Evolutionary conservation across 176 grass and related monocot genomes (phyloP).

Genomic region (Ampelocalamus luodianensis): DNA sequence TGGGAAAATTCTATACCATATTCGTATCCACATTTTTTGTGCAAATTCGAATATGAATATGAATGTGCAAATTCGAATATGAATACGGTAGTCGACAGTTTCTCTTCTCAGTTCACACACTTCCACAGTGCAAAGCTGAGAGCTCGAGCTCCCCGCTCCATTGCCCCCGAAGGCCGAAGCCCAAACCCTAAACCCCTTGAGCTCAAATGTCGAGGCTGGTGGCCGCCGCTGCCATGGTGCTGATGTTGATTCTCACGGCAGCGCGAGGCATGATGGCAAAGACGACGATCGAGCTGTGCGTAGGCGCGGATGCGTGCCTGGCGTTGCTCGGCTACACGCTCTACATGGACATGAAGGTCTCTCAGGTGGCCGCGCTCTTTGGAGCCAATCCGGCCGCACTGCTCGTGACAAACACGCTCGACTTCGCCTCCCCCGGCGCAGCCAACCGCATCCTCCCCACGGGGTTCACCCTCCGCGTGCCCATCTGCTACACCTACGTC

Average conservation of each 20-base stretch:
- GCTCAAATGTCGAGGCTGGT: conserved; percentile 34
- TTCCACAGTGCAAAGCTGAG: background rate
- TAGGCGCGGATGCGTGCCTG: conserved; percentile 62
- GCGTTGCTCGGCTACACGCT: conserved; percentile 82
- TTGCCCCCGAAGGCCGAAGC: background rate
- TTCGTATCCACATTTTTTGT: no score
- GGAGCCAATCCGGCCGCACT: conserved; percentile 53
- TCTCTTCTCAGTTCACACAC: background rate
- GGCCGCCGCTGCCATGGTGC: background rate
- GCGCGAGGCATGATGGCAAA: conserved; percentile 46
- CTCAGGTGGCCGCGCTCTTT: conserved; percentile 80
- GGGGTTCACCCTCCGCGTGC: conserved; percentile 71
- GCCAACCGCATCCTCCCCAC: conserved; percentile 70
- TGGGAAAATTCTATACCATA: no score
- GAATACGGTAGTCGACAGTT: no score
- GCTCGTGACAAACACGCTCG: conserved; percentile 63
- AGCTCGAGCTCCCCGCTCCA: conserved; percentile 22
- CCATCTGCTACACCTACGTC: conserved; percentile 67
- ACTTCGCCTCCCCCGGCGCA: conserved; percentile 61
- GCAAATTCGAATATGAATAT: no score
- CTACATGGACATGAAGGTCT: conserved; percentile 86
- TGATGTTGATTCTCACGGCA: conserved; percentile 24
- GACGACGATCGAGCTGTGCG: conserved; percentile 88
- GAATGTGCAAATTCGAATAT: no score
- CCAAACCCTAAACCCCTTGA: conserved; percentile 47